Evolutionary conservation across 129 eudicot species (phyloP), one percentile per base, ranked within the genome.

Genomic region (Artemisia annua): DNA sequence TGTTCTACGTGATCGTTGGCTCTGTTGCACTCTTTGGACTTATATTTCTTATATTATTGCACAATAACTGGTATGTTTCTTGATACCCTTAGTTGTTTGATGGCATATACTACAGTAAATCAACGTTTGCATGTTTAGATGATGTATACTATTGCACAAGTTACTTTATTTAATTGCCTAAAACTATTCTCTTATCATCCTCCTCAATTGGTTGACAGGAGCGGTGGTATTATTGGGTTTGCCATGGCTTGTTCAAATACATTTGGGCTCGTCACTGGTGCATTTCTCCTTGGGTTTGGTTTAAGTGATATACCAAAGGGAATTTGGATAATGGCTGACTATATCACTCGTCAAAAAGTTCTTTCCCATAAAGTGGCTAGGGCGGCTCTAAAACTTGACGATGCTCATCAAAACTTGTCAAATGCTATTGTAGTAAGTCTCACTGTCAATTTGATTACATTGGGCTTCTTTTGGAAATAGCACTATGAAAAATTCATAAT

Each of bases 161-260:
- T 52, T 53, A 44, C 26, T 22, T 53, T n/a, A 48, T 72, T 26
- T 55, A 43, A 62, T 66, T 53, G 7, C 28, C 13, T 50, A 48
- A 15, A 67, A 18, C 64, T 3, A 12, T 12, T 32, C 16, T 24
- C 67, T 16, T 51, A 39, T 7, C 10, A 39, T 39, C 0, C 46
- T 39, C 11, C 54, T 64, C 11, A 74, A 69, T 39, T 62, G 46
- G 56, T 70, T 75, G 65, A 67, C 70, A 92, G 98, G 98, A 61
- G 83, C 51, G 95, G 95, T 48, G 85, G 91, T 67, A 86, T 87
- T 7, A 86, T 85, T 52, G 98, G 95, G 64, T 89, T 86, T 70
- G 98, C 98, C 16, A 92, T 92, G 98, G 98, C 96, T 53, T 89
- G 96, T 87, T 89, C 98, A 46, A 92, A 92, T 84, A 92, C 98